A percentile compares a stretch with the other conserved stretches of the same genome.
Evolutionary conservation across 202 grass and related monocot species (phyloP).

Genomic region (Panicum virgatum): DNA sequence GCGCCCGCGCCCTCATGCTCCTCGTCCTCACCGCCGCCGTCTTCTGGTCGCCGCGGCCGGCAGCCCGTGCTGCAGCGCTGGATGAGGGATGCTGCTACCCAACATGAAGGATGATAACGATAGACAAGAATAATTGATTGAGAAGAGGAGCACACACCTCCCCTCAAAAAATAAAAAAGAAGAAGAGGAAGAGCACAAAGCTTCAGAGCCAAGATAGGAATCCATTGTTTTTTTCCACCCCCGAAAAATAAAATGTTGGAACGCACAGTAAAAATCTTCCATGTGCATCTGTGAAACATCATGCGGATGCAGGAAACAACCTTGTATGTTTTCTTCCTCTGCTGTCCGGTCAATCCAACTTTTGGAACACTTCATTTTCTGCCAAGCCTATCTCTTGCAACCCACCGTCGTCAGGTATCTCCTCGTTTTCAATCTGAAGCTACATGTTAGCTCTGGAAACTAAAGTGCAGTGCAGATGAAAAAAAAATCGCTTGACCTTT

Average conservation of each 20-base stretch:
- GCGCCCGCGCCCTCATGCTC: too few relatives aligned
- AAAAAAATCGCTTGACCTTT: too few relatives aligned
- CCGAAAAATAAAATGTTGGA: neutral
- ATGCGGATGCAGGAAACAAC: neutral
- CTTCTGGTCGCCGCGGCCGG: too few relatives aligned
- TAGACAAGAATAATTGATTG: neutral
- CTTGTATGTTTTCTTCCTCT: neutral
- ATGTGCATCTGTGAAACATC: neutral
- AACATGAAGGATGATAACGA: conserved; percentile 38
- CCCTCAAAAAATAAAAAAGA: too few relatives aligned
- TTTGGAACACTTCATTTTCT: neutral
- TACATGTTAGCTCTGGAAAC: neutral
- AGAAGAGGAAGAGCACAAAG: neutral
- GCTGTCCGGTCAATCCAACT: neutral
- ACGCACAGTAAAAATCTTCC: neutral
- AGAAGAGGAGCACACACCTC: neutral
- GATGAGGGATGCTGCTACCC: conserved; percentile 17
- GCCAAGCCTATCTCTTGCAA: neutral
- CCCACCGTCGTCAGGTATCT: neutral
- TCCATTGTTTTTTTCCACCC: neutral
- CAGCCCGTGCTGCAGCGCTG: too few relatives aligned
- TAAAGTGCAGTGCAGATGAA: neutral
- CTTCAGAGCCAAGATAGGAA: neutral
- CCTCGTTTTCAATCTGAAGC: neutral
- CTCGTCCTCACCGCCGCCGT: too few relatives aligned